Evolutionary conservation across 768 basidiomycete species (phyloP).

Genomic region (Pleurotus citrinopileatus): DNA sequence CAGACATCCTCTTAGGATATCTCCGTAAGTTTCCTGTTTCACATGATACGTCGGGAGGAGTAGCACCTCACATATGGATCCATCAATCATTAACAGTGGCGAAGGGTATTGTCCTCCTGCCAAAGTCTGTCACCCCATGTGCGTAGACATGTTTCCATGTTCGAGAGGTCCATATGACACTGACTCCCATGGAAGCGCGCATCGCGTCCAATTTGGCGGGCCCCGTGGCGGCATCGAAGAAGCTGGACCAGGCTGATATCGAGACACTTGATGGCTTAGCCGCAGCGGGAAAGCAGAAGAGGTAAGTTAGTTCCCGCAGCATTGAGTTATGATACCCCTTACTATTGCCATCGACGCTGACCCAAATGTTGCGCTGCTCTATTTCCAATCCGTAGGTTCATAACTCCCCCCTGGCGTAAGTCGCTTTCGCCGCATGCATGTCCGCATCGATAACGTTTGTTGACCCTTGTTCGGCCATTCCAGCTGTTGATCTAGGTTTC

Average conservation of each 20-base stretch:
- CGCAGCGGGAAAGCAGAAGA: constrained; percentile 64
- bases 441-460: background rate
- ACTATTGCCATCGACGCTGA: background rate
- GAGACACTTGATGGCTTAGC: constrained; percentile 55
- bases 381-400: constrained; percentile 34
- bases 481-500: constrained; percentile 67
- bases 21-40: constrained; percentile 38
- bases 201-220: constrained; percentile 61
- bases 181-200: constrained; percentile 30
- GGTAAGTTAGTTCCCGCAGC: constrained; percentile 28
- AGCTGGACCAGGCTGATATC: constrained; percentile 50
- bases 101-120: constrained; percentile 63
- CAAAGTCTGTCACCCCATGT: constrained; percentile 71
- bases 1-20: constrained; percentile 63
- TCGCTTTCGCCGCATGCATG: constrained; percentile 17
- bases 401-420: constrained; percentile 72
- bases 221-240: constrained; percentile 40
- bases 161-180: background rate
- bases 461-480: constrained; percentile 16
- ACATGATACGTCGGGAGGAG: background rate
- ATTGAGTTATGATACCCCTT: background rate
- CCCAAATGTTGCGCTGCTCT: background rate
- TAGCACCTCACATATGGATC: constrained; percentile 4
- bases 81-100: constrained; percentile 38
- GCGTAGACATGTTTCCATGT: background rate